These are phyloP conservation scores for Nicotiana attenuata DNA, from an alignment of 257 asterid genomes.

Conservation along the genomic window DNA sequence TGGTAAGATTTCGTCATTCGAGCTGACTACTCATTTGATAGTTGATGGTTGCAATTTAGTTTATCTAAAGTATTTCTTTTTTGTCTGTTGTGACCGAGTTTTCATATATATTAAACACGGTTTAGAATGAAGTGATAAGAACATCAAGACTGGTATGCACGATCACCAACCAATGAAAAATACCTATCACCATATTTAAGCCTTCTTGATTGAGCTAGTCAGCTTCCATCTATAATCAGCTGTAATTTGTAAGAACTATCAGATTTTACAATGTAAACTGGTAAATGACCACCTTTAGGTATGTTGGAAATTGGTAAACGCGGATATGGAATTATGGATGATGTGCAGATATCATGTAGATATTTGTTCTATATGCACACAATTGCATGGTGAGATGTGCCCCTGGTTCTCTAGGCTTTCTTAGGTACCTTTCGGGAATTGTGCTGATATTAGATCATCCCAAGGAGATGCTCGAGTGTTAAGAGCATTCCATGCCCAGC, in stretches of 20 bases:
- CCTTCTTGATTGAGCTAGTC: neutral
- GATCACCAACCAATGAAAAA: neutral
- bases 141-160: neutral
- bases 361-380: neutral
- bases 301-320: neutral
- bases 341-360: neutral
- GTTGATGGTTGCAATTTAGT: neutral
- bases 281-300: neutral
- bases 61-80: neutral
- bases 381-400: neutral
- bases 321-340: neutral
- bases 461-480: neutral
- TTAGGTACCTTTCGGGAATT: neutral
- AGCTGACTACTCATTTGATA: neutral
- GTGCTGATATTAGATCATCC: neutral
- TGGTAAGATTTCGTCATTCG: slow-evolving; percentile 37
- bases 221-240: neutral
- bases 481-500: neutral
- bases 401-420: neutral
- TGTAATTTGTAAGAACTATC: neutral
- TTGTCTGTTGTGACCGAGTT: neutral
- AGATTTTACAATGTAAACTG: neutral
- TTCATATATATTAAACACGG: too few relatives aligned
- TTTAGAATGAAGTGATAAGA: neutral
- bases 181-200: neutral